Percentiles rank a stretch among this genome's conserved stretches.
Evolutionary conservation across 345 rosid genomes (phyloP).

Genomic region (Pelargonium nanum): DNA sequence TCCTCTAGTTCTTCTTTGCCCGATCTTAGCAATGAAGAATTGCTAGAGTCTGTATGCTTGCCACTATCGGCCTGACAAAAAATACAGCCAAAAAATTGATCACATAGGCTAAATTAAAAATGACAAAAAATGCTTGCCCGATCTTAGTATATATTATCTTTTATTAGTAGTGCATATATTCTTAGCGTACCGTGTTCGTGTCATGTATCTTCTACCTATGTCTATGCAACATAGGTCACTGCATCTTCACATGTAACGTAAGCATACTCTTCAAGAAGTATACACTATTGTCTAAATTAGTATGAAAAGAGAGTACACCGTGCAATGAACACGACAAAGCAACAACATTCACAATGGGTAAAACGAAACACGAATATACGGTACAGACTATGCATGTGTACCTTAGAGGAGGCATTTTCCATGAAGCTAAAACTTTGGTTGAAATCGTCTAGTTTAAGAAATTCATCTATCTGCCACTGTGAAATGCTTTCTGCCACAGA

Average conservation of each 20-base stretch:
- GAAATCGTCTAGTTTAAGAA: conserved; percentile 49
- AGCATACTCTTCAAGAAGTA: no score
- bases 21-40: conserved; percentile 53
- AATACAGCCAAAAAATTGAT: conserved; percentile 4
- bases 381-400: conserved; percentile 12
- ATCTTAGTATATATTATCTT: no score
- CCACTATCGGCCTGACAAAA: conserved; percentile 56
- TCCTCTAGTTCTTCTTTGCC: conserved; percentile 39
- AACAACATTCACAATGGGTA: no score
- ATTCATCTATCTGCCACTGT: conserved; percentile 80
- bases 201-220: no score
- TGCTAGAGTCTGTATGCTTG: conserved; percentile 61
- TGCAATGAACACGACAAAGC: background rate
- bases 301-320: no score
- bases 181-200: no score
- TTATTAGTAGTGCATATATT: no score
- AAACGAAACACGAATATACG: background rate
- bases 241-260: no score
- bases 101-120: no score
- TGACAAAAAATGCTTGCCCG: no score
- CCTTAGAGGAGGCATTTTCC: conserved; percentile 83
- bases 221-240: no score
- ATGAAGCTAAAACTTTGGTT: conserved; percentile 49
- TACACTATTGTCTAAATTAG: no score
- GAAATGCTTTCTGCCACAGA: conserved; percentile 49